Evolutionary conservation across 1,139 yeast genomes (phyloP), one percentile per base, ranked within the genome.

Genomic region (Suhomyces terraborum): DNA sequence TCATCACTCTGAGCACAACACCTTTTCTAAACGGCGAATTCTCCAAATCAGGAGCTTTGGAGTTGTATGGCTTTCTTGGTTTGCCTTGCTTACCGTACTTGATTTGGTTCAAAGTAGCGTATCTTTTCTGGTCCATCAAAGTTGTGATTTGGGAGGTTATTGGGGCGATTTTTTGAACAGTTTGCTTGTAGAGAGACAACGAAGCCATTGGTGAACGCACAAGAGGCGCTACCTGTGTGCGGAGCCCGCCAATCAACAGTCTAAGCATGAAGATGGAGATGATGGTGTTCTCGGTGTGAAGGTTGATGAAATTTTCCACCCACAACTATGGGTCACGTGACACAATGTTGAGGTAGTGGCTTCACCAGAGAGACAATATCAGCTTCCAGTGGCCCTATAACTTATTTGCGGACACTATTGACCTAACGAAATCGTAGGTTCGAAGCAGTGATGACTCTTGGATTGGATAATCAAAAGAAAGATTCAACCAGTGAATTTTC

Each of bases 1-100:
- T 87, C 93, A 91, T 87, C 20, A 91, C 96, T 61, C 96, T 79
- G 43, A 91, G 72, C n/a, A 93, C 95, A 4, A 93, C 98, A 23
- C 97, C 98, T 55, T 89, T 88, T 54, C 83, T 81, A 58, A 88
- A 86, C 1, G 98, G 98, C 52, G 84, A 79, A 12, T 65, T 65
- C n/a, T 83, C 82, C 49, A 93, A 76, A 66, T 88, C 94, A 8
- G 97, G 97, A 1, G 97, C 77, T 52, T 78, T 80, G 2, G 84
- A 62, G 7, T 54, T 56, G 48, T 58, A 62, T 35, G 67, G 69
- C 48, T 77, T 62, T 75, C 61, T 51, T 42, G 80, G 87, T 48
- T 77, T 70, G 14, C 80, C 80, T 41, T 69, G 77, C 53, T 79
- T 75, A 25, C 88, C 88, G 58, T 79, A 75, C 56, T 79, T 82